Percentiles rank a stretch among this genome's conserved stretches.
phyloP scores from a whole-genome alignment of 179 eudicot species.

The Actinidia arguta region DNA sequence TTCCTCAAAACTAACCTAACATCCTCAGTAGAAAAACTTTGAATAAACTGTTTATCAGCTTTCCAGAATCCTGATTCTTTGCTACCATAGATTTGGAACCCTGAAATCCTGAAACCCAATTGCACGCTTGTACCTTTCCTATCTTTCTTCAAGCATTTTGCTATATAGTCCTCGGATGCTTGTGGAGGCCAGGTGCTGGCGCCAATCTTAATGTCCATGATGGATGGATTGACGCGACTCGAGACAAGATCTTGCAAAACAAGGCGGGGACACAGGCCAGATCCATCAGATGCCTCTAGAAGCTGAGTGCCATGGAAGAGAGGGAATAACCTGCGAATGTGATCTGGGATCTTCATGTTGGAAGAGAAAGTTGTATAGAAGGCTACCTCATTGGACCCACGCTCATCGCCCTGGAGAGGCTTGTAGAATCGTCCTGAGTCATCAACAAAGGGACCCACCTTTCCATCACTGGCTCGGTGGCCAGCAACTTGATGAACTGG shows the following conservation, averaged over 20 bases:
- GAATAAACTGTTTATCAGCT: conserved; percentile 43
- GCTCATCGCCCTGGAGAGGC: conserved; percentile 81
- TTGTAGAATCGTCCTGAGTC: conserved; percentile 84
- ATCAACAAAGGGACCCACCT: conserved; percentile 82
- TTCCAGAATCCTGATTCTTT: conserved; percentile 62
- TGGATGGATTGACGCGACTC: conserved; percentile 51
- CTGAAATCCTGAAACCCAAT: conserved; percentile 84
- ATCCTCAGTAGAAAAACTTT: conserved; percentile 47
- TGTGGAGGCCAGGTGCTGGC: conserved; percentile 78
- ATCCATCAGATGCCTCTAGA: conserved; percentile 80
- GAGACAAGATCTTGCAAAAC: conserved; percentile 60
- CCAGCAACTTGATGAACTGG: conserved; percentile 97
- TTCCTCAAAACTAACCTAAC: conserved; percentile 58
- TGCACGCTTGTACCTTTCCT: conserved; percentile 47
- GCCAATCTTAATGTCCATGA: conserved; percentile 80
- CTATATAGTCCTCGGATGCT: conserved; percentile 65
- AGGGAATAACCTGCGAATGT: conserved; percentile 70
- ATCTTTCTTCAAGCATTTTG: conserved; percentile 73
- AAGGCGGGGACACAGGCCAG: conserved; percentile 74
- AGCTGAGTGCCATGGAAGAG: conserved; percentile 68
- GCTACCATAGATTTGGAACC: conserved; percentile 45
- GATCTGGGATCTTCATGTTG: conserved; percentile 54
- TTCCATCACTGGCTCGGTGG: conserved; percentile 68
- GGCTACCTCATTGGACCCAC: conserved; percentile 69
- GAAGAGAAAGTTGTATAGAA: conserved; percentile 72